These are phyloP conservation scores for Erysimum cheiri DNA, from an alignment of 441 rosid species.

Conservation along the genomic window DNA sequence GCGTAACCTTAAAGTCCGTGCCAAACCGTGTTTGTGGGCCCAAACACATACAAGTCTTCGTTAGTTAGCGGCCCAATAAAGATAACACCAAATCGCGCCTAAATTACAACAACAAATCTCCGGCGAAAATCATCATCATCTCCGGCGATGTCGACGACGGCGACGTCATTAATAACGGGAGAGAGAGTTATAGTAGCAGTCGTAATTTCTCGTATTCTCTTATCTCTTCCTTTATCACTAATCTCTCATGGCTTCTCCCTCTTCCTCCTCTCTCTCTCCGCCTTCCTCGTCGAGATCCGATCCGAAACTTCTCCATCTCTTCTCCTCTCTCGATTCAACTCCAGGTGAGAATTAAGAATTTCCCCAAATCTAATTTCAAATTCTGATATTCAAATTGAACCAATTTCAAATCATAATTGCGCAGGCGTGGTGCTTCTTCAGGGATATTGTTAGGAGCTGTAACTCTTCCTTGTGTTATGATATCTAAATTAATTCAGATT, in stretches of 20 bases:
- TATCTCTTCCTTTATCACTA: constrained; percentile 66
- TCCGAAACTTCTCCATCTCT: constrained; percentile 49
- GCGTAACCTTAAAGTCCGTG: constrained; percentile 34
- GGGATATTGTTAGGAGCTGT: constrained; percentile 89
- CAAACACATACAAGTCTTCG: constrained; percentile 2
- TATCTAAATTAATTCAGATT: constrained; percentile 78
- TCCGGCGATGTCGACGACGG: constrained; percentile 30
- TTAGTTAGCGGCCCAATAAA: constrained; percentile 27
- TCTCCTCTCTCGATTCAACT: constrained; percentile 53
- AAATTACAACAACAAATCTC: background rate
- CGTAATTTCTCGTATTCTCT: constrained; percentile 57
- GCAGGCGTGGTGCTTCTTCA: constrained; percentile 70
- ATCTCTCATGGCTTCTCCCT: constrained; percentile 72
- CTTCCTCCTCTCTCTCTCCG: constrained; percentile 61
- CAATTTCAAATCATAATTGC: background rate
- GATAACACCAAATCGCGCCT: constrained; percentile 7
- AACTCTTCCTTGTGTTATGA: constrained; percentile 79
- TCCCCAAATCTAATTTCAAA: background rate
- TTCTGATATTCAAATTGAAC: background rate
- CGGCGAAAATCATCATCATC: constrained; percentile 25
- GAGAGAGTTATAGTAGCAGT: constrained; percentile 81
- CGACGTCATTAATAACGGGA: constrained; percentile 59
- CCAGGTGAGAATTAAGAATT: constrained; percentile 54
- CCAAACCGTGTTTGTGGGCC: constrained; percentile 39
- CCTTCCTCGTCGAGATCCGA: constrained; percentile 71